Conservation (phyloP, 331 rosid species). For the Acacia pycnantha region DNA sequence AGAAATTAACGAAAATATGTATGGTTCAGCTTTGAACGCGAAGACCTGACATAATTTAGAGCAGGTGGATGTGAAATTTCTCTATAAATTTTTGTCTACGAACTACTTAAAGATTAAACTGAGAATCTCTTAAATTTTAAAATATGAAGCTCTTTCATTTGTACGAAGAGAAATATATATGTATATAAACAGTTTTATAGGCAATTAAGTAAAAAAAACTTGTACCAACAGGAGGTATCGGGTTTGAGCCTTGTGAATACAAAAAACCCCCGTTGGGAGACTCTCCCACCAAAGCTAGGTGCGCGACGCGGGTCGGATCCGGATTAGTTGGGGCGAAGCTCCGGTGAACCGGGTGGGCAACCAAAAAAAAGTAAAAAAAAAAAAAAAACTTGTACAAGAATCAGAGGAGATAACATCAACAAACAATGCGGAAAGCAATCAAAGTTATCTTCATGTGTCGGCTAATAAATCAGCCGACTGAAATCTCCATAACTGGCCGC, state of each 20-base stretch:
- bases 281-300: too few relatives aligned
- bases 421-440: background rate
- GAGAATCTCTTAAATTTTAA: background rate
- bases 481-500: slow-evolving; percentile 44
- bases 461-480: slow-evolving; percentile 39
- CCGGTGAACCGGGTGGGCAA: too few relatives aligned
- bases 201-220: background rate
- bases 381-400: background rate
- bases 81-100: background rate
- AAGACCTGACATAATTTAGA: background rate
- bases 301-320: too few relatives aligned
- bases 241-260: too few relatives aligned
- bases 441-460: slow-evolving; percentile 7
- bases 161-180: background rate
- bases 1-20: background rate
- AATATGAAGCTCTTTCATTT: background rate
- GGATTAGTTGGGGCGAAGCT: too few relatives aligned
- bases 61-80: background rate
- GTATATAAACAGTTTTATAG: background rate
- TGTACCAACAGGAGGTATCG: too few relatives aligned
- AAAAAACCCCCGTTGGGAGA: too few relatives aligned
- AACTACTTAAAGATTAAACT: background rate
- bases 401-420: background rate
- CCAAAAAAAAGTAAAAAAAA: too few relatives aligned
- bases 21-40: background rate